Conservation (phyloP, 1,284 basidiomycete genomes). For the Fistulinella cinereoalba region DNA sequence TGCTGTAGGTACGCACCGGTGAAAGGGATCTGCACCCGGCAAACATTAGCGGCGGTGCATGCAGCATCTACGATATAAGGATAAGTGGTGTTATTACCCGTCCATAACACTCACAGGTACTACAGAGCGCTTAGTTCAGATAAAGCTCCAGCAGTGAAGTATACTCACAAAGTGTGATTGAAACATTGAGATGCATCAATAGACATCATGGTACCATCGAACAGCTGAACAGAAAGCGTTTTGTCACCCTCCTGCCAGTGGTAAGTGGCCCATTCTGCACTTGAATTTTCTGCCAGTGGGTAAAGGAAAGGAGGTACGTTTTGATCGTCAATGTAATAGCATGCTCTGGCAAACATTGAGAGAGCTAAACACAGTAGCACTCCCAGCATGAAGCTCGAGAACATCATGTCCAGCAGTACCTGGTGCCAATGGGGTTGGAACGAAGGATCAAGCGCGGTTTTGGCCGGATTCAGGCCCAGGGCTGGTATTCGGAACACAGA, state of each 20-base stretch:
- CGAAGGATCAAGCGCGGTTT: too few relatives aligned
- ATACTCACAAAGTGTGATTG: slow-evolving; percentile 18
- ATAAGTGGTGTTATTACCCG: neutral
- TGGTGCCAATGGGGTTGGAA: neutral
- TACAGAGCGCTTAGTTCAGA: neutral
- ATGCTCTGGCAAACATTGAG: slow-evolving; percentile 5
- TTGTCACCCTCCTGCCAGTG: slow-evolving; percentile 9
- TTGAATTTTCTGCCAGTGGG: slow-evolving; percentile 12
- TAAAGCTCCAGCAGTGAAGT: too few relatives aligned
- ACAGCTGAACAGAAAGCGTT: slow-evolving; percentile 6
- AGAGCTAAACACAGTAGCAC: slow-evolving; percentile 7
- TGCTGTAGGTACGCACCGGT: neutral
- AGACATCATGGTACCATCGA: slow-evolving; percentile 13
- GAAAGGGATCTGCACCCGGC: slow-evolving; percentile 19
- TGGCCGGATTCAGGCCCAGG: too few relatives aligned
- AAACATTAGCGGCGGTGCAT: slow-evolving; percentile 9
- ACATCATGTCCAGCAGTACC: neutral
- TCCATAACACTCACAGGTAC: slow-evolving; percentile 8
- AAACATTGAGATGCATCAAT: slow-evolving; percentile 19
- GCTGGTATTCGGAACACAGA: too few relatives aligned
- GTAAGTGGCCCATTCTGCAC: slow-evolving; percentile 12
- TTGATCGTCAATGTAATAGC: slow-evolving; percentile 21
- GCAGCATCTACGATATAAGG: slow-evolving; percentile 9
- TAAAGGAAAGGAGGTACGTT: slow-evolving; percentile 15
- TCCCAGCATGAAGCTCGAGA: neutral